These are phyloP conservation scores for Fusarium haematococcum DNA, from an alignment of 2,329 filamentous ascomycete species.

Conservation along the genomic window DNA sequence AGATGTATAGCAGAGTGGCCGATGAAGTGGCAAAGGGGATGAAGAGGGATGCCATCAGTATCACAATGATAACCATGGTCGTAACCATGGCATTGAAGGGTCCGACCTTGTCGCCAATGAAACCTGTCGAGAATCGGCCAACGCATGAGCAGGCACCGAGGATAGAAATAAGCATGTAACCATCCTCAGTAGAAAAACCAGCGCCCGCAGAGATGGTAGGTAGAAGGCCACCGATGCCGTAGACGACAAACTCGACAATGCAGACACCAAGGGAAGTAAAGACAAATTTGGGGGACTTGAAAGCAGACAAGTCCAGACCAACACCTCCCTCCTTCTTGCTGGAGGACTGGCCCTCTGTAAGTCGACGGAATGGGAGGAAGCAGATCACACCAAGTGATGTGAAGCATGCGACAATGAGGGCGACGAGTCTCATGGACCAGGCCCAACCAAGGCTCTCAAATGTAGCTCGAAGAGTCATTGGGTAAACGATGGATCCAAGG, in stretches of 20 bases:
- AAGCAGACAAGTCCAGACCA: constrained; percentile 52
- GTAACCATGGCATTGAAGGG: constrained; percentile 53
- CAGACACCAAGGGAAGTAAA: constrained; percentile 55
- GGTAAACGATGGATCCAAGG: constrained; percentile 48
- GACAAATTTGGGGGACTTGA: constrained; percentile 52
- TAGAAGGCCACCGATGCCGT: constrained; percentile 57
- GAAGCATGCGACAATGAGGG: constrained; percentile 40
- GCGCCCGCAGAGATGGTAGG: constrained; percentile 56
- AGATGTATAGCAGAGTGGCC: constrained; percentile 54
- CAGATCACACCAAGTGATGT: constrained; percentile 46
- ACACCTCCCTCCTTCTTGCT: not conserved
- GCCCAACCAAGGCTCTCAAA: constrained; percentile 45
- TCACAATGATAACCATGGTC: constrained; percentile 46
- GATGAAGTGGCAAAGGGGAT: constrained; percentile 56
- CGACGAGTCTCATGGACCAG: constrained; percentile 49
- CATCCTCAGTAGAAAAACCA: constrained; percentile 48
- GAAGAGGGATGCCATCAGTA: constrained; percentile 55
- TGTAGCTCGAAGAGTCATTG: constrained; percentile 46
- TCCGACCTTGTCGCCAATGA: constrained; percentile 55
- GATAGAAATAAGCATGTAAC: constrained; percentile 57
- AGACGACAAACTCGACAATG: constrained; percentile 61
- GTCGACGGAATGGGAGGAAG: constrained; percentile 47
- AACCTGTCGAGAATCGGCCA: constrained; percentile 56
- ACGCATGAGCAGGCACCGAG: constrained; percentile 56
- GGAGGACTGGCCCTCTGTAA: not conserved